phyloP scores from a whole-genome alignment of 768 basidiomycete species.

The Mycena metata region DNA sequence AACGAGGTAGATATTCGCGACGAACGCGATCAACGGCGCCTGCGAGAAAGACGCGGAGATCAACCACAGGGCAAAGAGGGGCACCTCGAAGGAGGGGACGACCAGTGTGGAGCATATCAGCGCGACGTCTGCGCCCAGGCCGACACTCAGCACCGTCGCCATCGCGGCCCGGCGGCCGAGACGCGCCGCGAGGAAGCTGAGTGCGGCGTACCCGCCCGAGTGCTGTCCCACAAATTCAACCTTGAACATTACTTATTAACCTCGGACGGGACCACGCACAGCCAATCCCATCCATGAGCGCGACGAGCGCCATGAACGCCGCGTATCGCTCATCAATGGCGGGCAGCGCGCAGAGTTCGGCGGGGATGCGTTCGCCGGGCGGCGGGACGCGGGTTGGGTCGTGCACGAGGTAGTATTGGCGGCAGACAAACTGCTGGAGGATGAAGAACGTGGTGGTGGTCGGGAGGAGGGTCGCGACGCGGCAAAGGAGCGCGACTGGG shows the following conservation, averaged over 20 bases:
- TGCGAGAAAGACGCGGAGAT: conserved; percentile 35
- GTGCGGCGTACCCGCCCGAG: conserved; percentile 41
- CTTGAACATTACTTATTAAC: too few relatives aligned
- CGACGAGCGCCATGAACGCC: conserved; percentile 36
- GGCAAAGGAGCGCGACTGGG: conserved; percentile 43
- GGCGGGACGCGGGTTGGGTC: conserved; percentile 32
- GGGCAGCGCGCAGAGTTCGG: conserved; percentile 39
- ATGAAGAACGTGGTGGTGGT: conserved; percentile 45
- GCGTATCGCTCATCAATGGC: conserved; percentile 43
- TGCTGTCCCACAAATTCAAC: conserved; percentile 33
- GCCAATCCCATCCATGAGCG: conserved; percentile 36
- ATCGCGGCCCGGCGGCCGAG: conserved; percentile 45
- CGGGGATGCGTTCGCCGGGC: conserved; percentile 22
- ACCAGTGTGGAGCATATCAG: conserved; percentile 19
- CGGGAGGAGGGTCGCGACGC: conserved; percentile 40
- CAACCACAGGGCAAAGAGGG: conserved; percentile 40
- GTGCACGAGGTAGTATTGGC: conserved; percentile 39
- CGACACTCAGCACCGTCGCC: conserved; percentile 8
- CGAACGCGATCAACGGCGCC: conserved; percentile 29
- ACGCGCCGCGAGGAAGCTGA: conserved; percentile 43
- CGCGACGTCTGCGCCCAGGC: conserved; percentile 15
- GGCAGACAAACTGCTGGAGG: conserved; percentile 44
- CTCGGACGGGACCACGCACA: conserved; percentile 39
- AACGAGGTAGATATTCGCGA: conserved; percentile 46
- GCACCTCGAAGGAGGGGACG: conserved; percentile 14